Evolutionary conservation across 106 monocot genomes (phyloP), one percentile per base, ranked within the genome.

Genomic region (Dendrobium catenatum): DNA sequence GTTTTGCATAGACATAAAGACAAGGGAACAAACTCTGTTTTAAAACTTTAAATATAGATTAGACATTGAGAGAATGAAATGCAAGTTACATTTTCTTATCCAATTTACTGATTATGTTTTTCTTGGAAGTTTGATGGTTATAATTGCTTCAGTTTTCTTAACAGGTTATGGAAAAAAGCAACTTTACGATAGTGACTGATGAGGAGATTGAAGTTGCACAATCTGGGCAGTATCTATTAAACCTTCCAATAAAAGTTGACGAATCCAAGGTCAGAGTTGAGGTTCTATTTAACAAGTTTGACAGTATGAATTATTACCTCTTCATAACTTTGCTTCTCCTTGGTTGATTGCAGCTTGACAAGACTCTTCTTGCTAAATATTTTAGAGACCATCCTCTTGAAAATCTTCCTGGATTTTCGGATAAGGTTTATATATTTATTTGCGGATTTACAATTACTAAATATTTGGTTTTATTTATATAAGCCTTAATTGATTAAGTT

Each of bases 191-290:
- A 78, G 91, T 95, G 67, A 86, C 83, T 10, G 93, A 98, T 83
- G 93, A 93, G 68, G 98, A 98, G 82, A 83, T 98, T 82, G 98
- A 93, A 67, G 80, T 95, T 83, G 95, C 98, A 43, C 84, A 91
- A 18, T 91, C 95, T 67, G 98, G 95, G 27, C 94, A 95, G 73
- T 98, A 98, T 87, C 91, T 95, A 42, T 88, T 98, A 80, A 93
- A 98, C 81, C 93, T 98, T 80, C 98, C 98, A 13, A 98, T 98
- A 59, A 91, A 91, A 93, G 98, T 98, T 46, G 98, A 95, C 82
- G 98, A 98, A 87, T 88, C 94, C 33, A 95, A 95, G 98, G 98
- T 98, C 82, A 13, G 2, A 68, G 40, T 29, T 67, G 51, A 74
- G 41, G 27, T 77, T 78, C 6, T 24, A 42, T 47, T 19, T 15